These are phyloP conservation scores for Fusarium nygamai DNA, from an alignment of 2,329 filamentous ascomycete genomes.

Conservation along the genomic window DNA sequence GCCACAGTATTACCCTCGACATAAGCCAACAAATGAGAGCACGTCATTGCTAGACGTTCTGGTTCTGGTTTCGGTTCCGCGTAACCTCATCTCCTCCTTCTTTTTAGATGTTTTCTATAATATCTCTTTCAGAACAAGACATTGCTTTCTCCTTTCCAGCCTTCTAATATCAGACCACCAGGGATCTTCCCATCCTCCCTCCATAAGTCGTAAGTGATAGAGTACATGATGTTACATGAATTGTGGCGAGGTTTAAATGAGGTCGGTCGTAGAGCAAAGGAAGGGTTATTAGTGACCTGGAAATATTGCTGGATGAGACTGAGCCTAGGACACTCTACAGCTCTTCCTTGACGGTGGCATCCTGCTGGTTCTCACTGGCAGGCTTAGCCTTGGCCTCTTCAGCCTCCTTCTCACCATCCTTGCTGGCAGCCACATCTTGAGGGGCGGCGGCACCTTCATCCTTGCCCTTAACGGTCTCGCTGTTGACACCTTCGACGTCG, in stretches of 20 bases:
- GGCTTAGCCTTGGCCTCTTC: constrained; percentile 68
- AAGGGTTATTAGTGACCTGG: neutral
- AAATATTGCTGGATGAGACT: neutral
- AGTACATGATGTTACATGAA: constrained; percentile 43
- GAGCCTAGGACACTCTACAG: constrained; percentile 40
- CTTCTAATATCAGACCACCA: constrained; percentile 14
- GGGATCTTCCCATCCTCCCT: constrained; percentile 26
- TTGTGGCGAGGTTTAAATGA: neutral
- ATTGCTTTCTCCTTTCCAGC: constrained; percentile 2
- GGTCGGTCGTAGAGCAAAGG: neutral
- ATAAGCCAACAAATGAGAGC: constrained; percentile 41
- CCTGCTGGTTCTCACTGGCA: constrained; percentile 70
- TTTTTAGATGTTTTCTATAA: constrained; percentile 29
- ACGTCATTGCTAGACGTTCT: constrained; percentile 31
- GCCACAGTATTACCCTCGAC: constrained; percentile 25
- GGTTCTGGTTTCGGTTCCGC: constrained; percentile 30
- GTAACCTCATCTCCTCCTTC: constrained; percentile 17
- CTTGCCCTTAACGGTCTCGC: constrained; percentile 61
- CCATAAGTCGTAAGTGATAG: constrained; percentile 42
- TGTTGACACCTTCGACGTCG: constrained; percentile 69
- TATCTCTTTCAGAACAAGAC: constrained; percentile 11
- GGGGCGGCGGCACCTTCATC: constrained; percentile 46
- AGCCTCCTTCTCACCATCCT: constrained; percentile 68
- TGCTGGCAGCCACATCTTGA: constrained; percentile 58
- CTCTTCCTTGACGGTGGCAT: constrained; percentile 60